Conservation (phyloP, 2,329 filamentous ascomycete genomes). For the Hymenoscyphus scutula region DNA sequence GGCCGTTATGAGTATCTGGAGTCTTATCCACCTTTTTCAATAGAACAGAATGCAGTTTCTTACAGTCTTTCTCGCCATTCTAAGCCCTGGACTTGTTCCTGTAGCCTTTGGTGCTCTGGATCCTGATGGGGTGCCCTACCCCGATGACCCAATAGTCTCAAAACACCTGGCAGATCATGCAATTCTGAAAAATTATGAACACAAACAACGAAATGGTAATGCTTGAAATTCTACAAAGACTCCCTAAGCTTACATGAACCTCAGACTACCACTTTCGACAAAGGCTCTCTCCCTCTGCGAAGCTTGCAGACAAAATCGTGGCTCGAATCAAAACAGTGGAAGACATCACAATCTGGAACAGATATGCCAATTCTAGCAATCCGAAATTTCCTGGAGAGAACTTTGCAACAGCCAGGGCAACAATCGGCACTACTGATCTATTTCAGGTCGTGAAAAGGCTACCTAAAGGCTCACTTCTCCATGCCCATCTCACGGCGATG, state of each 20-base stretch:
- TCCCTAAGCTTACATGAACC: neutral
- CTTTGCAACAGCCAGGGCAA: neutral
- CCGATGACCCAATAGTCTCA: neutral
- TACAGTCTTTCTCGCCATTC: neutral
- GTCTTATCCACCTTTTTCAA: neutral
- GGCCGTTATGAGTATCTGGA: too few species aligned
- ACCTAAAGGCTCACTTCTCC: neutral
- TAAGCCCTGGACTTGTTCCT: neutral
- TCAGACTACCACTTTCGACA: neutral
- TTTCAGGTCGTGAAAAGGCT: neutral
- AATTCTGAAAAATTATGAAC: neutral
- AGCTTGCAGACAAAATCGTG: constrained; percentile 2
- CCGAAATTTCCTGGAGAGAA: neutral
- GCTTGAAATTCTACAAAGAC: neutral
- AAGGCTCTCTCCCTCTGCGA: neutral
- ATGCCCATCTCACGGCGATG: neutral
- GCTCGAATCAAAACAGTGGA: neutral
- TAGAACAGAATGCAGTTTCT: neutral
- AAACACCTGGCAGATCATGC: neutral
- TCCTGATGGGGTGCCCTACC: neutral
- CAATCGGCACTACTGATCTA: neutral
- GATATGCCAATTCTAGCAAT: neutral
- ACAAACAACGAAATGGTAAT: neutral
- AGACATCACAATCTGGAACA: neutral
- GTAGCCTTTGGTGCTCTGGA: neutral